Percentiles rank a stretch among this genome's conserved stretches.
phyloP scores from a whole-genome alignment of 2,329 filamentous ascomycete species.

The Diaporthe sp. region DNA sequence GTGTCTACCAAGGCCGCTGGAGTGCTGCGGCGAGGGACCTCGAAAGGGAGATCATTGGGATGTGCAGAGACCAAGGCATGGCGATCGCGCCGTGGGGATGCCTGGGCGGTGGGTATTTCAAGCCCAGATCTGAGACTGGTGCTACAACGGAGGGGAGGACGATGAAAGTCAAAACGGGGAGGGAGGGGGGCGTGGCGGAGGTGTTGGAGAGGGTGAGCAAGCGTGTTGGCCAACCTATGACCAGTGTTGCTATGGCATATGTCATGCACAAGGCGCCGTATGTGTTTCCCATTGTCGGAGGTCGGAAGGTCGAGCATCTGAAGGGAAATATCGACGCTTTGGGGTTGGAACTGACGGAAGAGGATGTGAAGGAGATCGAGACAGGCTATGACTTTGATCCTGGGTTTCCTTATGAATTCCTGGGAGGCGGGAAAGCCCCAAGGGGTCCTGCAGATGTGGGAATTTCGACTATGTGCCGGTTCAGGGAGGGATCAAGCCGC shows the following conservation, averaged over 20 bases:
- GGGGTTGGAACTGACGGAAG: slow-evolving; percentile 64
- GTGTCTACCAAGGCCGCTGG: slow-evolving; percentile 74
- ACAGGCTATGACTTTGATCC: slow-evolving; percentile 68
- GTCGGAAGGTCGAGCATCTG: slow-evolving; percentile 76
- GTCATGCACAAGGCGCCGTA: slow-evolving; percentile 78
- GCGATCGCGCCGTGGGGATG: slow-evolving; percentile 62
- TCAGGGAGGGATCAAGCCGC: not conserved
- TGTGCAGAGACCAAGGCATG: slow-evolving; percentile 67
- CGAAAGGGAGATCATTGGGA: slow-evolving; percentile 75
- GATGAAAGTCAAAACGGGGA: slow-evolving; percentile 53
- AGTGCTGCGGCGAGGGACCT: slow-evolving; percentile 69
- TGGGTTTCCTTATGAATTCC: slow-evolving; percentile 75
- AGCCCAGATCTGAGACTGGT: slow-evolving; percentile 43
- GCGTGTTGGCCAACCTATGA: slow-evolving; percentile 54
- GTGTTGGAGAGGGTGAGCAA: slow-evolving; percentile 60
- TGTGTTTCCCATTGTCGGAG: slow-evolving; percentile 79
- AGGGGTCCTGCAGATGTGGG: not conserved
- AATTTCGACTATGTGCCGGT: not conserved
- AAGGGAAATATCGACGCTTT: slow-evolving; percentile 77
- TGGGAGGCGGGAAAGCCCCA: not conserved
- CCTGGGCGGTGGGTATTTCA: slow-evolving; percentile 55
- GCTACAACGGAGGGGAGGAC: slow-evolving; percentile 46
- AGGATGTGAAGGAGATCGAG: slow-evolving; percentile 76
- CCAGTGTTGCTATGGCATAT: slow-evolving; percentile 73
- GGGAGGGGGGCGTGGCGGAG: slow-evolving; percentile 61